Conservation (phyloP, 176 grass and related monocot species). For the Panicum miliaceum region DNA sequence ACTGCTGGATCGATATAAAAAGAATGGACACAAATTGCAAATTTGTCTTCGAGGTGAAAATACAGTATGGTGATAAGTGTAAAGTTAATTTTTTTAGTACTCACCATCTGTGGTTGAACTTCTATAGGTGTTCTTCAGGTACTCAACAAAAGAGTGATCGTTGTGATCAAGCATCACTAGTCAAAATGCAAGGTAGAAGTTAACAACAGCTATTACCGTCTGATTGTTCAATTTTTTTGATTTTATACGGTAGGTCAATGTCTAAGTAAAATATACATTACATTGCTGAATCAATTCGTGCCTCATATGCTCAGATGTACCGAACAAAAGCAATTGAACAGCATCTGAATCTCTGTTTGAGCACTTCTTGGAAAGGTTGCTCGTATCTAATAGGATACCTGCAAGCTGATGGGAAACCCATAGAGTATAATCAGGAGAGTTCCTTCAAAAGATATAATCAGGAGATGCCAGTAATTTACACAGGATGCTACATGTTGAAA, state of each 20-base stretch:
- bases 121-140: constrained; percentile 55
- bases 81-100: constrained; percentile 3
- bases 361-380: constrained; percentile 55
- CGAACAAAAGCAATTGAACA: constrained; percentile 54
- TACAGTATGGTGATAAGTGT: constrained; percentile 3
- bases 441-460: constrained; percentile 18
- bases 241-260: constrained; percentile 2
- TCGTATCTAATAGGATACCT: constrained; percentile 70
- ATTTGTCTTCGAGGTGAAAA: background rate
- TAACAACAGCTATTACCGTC: constrained; percentile 16
- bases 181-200: constrained; percentile 37
- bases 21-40: constrained; percentile 1
- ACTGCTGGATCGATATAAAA: background rate
- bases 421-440: constrained; percentile 17
- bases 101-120: constrained; percentile 46
- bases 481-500: constrained; percentile 16
- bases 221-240: constrained; percentile 2
- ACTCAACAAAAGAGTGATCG: constrained; percentile 56
- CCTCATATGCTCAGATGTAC: constrained; percentile 44
- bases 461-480: background rate
- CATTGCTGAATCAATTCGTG: constrained; percentile 69
- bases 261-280: constrained; percentile 44
- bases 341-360: constrained; percentile 70
- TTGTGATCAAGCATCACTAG: constrained; percentile 69
- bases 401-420: constrained; percentile 55